These are phyloP conservation scores for Macrocybe sp. DNA, from an alignment of 1,284 basidiomycete species.

Conservation along the genomic window DNA sequence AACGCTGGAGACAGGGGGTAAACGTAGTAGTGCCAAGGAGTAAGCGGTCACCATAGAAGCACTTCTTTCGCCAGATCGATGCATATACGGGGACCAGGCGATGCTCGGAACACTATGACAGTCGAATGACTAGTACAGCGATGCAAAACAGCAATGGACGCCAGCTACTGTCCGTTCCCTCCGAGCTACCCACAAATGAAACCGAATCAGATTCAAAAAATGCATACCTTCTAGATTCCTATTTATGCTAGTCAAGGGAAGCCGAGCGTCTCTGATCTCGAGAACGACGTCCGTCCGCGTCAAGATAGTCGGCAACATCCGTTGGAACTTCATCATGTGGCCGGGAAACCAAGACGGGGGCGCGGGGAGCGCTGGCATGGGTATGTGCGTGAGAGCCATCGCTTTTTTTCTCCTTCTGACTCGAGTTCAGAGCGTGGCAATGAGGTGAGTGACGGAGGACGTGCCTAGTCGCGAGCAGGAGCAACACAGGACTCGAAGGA, in stretches of 20 bases:
- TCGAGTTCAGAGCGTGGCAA: too few relatives aligned
- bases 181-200: not conserved
- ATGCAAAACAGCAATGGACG: too few relatives aligned
- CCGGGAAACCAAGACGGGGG: constrained; percentile 97
- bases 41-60: too few relatives aligned
- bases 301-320: constrained; percentile 72
- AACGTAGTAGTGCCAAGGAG: constrained; percentile 7
- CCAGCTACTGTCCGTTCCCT: too few relatives aligned
- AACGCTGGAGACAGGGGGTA: constrained; percentile 16
- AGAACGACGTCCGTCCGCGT: constrained; percentile 87
- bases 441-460: constrained; percentile 11
- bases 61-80: not conserved
- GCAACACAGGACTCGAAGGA: too few relatives aligned
- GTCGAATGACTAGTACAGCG: not conserved
- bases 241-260: constrained; percentile 95
- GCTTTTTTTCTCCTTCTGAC: constrained; percentile 24
- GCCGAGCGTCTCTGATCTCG: constrained; percentile 88
- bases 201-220: constrained; percentile 19
- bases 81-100: not conserved
- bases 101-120: not conserved
- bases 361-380: constrained; percentile 54
- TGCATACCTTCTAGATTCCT: constrained; percentile 74
- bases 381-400: constrained; percentile 38
- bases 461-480: constrained; percentile 1
- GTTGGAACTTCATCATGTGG: constrained; percentile 90